phyloP scores from a whole-genome alignment of 257 asterid genomes.

The Jasminum sambac region DNA sequence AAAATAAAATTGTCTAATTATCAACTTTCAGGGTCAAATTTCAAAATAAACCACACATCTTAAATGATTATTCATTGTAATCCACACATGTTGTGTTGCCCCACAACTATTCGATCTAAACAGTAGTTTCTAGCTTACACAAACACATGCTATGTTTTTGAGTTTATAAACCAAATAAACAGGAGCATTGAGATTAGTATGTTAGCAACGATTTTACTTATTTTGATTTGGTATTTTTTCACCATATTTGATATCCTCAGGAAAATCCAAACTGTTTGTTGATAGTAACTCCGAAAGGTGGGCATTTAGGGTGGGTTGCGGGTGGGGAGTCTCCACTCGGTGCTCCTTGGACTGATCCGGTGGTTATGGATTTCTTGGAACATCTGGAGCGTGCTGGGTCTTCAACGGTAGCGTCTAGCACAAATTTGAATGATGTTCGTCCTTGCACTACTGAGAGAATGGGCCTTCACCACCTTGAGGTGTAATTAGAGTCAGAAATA shows the following conservation, averaged over 20 bases:
- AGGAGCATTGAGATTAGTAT: not conserved
- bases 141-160: not conserved
- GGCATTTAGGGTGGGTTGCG: slow-evolving; percentile 99
- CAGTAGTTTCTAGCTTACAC: too few relatives aligned
- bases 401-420: slow-evolving; percentile 22
- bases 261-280: slow-evolving; percentile 75
- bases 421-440: slow-evolving; percentile 15
- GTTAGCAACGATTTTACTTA: slow-evolving; percentile 14
- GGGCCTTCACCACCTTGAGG: slow-evolving; percentile 33
- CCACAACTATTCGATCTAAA: too few relatives aligned
- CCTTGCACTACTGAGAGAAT: not conserved
- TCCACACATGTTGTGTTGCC: too few relatives aligned
- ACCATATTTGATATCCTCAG: slow-evolving; percentile 37
- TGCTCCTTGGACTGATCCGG: slow-evolving; percentile 92
- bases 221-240: not conserved
- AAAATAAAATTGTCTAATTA: too few relatives aligned
- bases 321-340: slow-evolving; percentile 77
- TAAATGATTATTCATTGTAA: too few relatives aligned
- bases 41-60: too few relatives aligned
- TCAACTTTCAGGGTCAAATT: too few relatives aligned
- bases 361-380: slow-evolving; percentile 86
- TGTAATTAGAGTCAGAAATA: slow-evolving; percentile 18
- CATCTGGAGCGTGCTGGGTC: slow-evolving; percentile 48
- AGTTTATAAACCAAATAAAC: not conserved
- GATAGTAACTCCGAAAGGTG: slow-evolving; percentile 91